Evolutionary conservation across 108 stramenopile genomes (phyloP).

Genomic region (Skeletonema grethae): DNA sequence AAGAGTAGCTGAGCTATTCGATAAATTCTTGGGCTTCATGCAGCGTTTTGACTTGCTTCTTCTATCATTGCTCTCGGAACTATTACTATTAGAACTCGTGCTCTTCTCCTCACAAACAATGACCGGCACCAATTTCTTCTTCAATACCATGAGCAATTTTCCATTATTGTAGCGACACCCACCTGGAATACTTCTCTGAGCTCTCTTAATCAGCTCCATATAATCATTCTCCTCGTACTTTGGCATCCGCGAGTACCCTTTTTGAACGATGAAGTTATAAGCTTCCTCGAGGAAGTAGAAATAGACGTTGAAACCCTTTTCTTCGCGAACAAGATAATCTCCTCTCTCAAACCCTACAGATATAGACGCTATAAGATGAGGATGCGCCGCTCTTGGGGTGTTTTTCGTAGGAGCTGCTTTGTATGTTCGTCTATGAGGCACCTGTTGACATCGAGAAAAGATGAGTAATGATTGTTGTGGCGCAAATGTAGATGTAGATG

Average conservation of each 20-base stretch:
- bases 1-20: conserved; percentile 10
- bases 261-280: conserved; percentile 82
- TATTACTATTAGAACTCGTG: background rate
- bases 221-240: conserved; percentile 77
- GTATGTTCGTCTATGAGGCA: background rate
- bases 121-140: conserved; percentile 29
- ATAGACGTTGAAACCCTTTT: conserved; percentile 81
- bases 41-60: background rate
- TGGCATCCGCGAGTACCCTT: conserved; percentile 79
- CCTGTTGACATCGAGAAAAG: background rate
- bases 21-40: background rate
- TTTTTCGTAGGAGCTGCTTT: background rate
- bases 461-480: background rate
- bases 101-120: conserved; percentile 16
- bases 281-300: conserved; percentile 87
- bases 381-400: conserved; percentile 10
- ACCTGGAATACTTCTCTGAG: conserved; percentile 76
- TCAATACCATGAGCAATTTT: conserved; percentile 78
- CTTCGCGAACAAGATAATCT: conserved; percentile 82
- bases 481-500: background rate
- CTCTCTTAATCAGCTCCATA: conserved; percentile 75
- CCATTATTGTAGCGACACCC: conserved; percentile 84
- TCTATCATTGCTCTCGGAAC: background rate
- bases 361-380: conserved; percentile 67
- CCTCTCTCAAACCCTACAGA: conserved; percentile 84